A percentile compares a stretch with the other conserved stretches of the same genome.
These are phyloP conservation scores for Pythium folliculosum DNA, from an alignment of 352 stramenopile genomes.

Conservation along the genomic window DNA sequence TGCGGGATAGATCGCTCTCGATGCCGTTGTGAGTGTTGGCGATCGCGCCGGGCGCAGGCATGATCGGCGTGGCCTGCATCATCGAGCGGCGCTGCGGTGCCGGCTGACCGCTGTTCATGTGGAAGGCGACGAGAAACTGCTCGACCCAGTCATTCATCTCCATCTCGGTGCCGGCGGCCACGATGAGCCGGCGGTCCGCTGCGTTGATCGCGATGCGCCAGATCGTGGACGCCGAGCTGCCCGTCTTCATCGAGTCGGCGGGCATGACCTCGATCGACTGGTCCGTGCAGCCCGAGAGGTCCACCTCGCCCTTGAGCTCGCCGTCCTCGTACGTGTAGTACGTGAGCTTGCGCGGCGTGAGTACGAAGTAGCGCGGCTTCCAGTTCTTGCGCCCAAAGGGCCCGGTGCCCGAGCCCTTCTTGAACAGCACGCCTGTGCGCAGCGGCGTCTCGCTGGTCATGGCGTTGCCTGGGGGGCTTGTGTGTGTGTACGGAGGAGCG, in stretches of 20 bases:
- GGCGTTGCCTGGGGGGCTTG: background rate
- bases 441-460: slow-evolving; percentile 29
- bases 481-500: background rate
- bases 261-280: slow-evolving; percentile 49
- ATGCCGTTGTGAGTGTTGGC: background rate
- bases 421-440: slow-evolving; percentile 49
- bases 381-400: slow-evolving; percentile 51
- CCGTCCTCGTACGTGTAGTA: slow-evolving; percentile 44
- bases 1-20: slow-evolving; percentile 13
- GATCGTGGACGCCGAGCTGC: slow-evolving; percentile 46
- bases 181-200: slow-evolving; percentile 33
- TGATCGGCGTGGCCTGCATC: background rate
- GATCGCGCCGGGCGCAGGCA: slow-evolving; percentile 6
- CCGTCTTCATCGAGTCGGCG: slow-evolving; percentile 45
- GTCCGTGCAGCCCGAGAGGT: slow-evolving; percentile 32
- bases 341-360: slow-evolving; percentile 34
- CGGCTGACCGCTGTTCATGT: slow-evolving; percentile 32
- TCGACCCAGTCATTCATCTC: slow-evolving; percentile 58
- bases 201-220: slow-evolving; percentile 51
- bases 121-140: slow-evolving; percentile 36
- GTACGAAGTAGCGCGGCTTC: slow-evolving; percentile 56
- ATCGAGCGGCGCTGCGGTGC: slow-evolving; percentile 20
- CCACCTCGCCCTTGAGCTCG: slow-evolving; percentile 38
- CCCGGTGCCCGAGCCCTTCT: slow-evolving; percentile 46
- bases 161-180: slow-evolving; percentile 39